Conservation (phyloP, 2,329 filamentous ascomycete genomes). For the Ophiocordyceps robertsii region DNA sequence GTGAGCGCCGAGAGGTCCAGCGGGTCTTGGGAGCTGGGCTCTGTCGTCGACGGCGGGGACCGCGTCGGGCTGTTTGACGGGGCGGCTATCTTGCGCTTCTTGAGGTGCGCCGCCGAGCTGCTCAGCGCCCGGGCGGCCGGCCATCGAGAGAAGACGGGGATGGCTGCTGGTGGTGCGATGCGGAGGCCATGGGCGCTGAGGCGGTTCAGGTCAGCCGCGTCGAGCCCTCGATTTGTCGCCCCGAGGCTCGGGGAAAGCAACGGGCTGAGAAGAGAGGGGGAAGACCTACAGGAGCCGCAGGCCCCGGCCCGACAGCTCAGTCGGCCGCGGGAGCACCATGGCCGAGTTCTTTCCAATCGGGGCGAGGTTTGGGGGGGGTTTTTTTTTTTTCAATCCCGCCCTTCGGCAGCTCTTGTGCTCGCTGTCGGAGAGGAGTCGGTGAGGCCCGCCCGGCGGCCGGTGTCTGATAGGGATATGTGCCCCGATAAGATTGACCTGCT, state of each 20-base stretch:
- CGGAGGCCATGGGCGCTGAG: too few relatives aligned
- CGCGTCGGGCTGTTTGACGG: conserved; percentile 14
- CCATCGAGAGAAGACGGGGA: too few relatives aligned
- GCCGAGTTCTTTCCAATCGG: too few relatives aligned
- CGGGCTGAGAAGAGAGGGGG: not conserved
- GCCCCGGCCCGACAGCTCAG: not conserved
- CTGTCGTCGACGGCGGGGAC: not conserved
- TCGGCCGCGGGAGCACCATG: not conserved
- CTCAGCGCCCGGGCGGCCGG: too few relatives aligned
- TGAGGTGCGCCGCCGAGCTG: conserved; percentile 14
- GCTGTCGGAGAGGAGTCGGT: not conserved
- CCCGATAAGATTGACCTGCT: too few relatives aligned
- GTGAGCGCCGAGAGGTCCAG: conserved; percentile 35
- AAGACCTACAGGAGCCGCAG: not conserved
- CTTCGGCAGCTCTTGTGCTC: not conserved
- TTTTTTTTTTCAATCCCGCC: not conserved
- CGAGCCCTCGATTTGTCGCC: too few relatives aligned
- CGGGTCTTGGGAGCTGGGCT: conserved; percentile 26
- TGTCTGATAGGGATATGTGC: too few relatives aligned
- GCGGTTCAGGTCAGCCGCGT: too few relatives aligned
- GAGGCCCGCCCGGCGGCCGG: too few relatives aligned
- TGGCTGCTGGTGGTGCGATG: too few relatives aligned
- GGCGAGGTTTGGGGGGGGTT: too few relatives aligned
- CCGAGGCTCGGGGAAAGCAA: not conserved
- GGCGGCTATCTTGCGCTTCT: conserved; percentile 24